phyloP scores from a whole-genome alignment of 1,284 basidiomycete species.

The Schizophyllum commune region DNA sequence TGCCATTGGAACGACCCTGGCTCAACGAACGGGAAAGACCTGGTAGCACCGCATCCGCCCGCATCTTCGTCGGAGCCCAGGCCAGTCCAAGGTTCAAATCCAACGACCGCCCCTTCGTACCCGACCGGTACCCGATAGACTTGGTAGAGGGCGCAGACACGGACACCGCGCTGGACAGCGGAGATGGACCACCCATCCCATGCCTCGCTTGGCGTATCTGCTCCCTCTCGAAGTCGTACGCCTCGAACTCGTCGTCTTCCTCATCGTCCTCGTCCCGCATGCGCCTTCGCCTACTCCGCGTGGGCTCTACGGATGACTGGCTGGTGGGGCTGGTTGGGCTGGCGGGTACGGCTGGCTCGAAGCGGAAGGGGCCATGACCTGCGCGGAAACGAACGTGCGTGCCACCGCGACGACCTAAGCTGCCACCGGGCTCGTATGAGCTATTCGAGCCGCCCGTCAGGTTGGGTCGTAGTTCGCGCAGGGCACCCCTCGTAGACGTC shows the following conservation, averaged over 20 bases:
- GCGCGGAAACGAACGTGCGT: constrained; percentile 10
- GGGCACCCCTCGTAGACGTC: not conserved
- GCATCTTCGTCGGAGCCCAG: constrained; percentile 61
- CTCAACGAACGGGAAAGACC: not conserved
- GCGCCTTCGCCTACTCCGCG: constrained; percentile 14
- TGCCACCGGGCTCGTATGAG: constrained; percentile 1
- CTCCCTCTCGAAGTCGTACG: constrained; percentile 3
- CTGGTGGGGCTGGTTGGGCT: constrained; percentile 19
- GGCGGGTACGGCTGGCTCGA: constrained; percentile 40
- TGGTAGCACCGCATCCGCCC: constrained; percentile 51
- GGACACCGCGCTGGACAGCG: not conserved
- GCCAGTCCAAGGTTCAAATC: constrained; percentile 54
- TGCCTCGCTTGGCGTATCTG: not conserved
- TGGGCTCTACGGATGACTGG: constrained; percentile 20
- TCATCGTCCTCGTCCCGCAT: constrained; percentile 1
- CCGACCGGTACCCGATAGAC: constrained; percentile 30
- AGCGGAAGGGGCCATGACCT: constrained; percentile 36
- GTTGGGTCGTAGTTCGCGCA: constrained; percentile 6
- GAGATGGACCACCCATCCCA: not conserved
- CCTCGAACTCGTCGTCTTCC: not conserved
- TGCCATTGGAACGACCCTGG: not conserved
- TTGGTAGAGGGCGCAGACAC: constrained; percentile 9
- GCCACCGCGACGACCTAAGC: constrained; percentile 13
- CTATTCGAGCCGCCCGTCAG: constrained; percentile 11
- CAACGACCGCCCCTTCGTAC: constrained; percentile 54